Evolutionary conservation across 1,284 basidiomycete genomes (phyloP).

Genomic region (Irpex lacteus): DNA sequence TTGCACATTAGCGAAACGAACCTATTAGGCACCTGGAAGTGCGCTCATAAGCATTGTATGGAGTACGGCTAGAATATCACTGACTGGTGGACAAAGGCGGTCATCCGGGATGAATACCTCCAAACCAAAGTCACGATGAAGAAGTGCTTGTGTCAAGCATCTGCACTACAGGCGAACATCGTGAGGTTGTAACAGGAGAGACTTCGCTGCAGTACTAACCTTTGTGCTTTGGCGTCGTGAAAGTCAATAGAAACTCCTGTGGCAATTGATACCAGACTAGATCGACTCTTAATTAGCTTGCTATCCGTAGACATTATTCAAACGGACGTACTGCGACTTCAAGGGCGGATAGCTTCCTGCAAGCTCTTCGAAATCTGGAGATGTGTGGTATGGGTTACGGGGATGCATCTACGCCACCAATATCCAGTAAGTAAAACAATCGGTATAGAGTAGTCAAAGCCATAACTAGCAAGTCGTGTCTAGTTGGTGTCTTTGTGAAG

Average conservation of each 20-base stretch:
- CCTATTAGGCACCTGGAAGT: constrained; percentile 67
- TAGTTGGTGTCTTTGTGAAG: background rate
- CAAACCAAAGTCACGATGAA: constrained; percentile 73
- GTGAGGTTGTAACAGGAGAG: background rate
- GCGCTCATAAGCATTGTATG: background rate
- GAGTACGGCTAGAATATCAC: constrained; percentile 19
- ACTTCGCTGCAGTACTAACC: constrained; percentile 38
- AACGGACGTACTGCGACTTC: constrained; percentile 51
- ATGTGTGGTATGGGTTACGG: constrained; percentile 53
- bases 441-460: too few relatives aligned
- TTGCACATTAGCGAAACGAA: constrained; percentile 19
- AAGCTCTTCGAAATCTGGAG: constrained; percentile 65
- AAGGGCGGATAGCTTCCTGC: constrained; percentile 59
- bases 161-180: constrained; percentile 34
- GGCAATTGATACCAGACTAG: constrained; percentile 32
- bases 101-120: constrained; percentile 61
- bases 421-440: background rate
- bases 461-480: background rate
- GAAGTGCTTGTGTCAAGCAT: constrained; percentile 72
- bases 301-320: background rate
- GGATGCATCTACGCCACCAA: constrained; percentile 48
- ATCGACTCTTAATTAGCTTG: background rate
- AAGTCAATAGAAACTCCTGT: constrained; percentile 65
- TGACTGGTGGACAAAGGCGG: constrained; percentile 84
- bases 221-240: constrained; percentile 62